These are phyloP conservation scores for Pyrus communis DNA, from an alignment of 306 rosid species.

Conservation along the genomic window DNA sequence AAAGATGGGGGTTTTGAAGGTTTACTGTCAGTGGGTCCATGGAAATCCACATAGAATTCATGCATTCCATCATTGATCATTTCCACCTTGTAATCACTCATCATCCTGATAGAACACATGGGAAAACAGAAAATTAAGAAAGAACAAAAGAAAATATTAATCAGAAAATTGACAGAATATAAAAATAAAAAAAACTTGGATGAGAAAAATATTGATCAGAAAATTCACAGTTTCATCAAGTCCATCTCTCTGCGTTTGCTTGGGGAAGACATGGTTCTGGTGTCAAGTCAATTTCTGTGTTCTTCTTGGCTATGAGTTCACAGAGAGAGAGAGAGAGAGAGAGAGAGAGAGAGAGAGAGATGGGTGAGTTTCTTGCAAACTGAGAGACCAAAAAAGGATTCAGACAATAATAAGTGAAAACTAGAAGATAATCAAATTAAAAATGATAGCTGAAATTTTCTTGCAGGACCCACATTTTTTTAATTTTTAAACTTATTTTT, in stretches of 20 bases:
- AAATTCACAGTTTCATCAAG: slow-evolving; percentile 76
- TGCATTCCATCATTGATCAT: slow-evolving; percentile 77
- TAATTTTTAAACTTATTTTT: background rate
- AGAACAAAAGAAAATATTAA: background rate
- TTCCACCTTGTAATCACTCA: slow-evolving; percentile 92
- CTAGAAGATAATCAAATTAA: slow-evolving; percentile 14
- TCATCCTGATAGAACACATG: slow-evolving; percentile 54
- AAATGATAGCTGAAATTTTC: slow-evolving; percentile 4
- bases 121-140: background rate
- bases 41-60: slow-evolving; percentile 76
- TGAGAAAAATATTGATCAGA: background rate
- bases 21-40: slow-evolving; percentile 75
- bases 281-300: background rate
- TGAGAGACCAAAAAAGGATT: slow-evolving; percentile 19
- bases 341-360: slow-evolving; percentile 9
- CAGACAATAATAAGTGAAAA: slow-evolving; percentile 28
- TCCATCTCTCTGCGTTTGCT: slow-evolving; percentile 95
- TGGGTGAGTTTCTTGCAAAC: slow-evolving; percentile 12
- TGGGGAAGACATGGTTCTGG: slow-evolving; percentile 68
- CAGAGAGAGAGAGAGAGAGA: background rate
- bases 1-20: slow-evolving; percentile 20
- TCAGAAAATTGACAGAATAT: background rate
- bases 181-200: background rate
- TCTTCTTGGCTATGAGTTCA: slow-evolving; percentile 1
- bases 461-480: slow-evolving; percentile 14